Evolutionary conservation across 129 eudicot species (phyloP), one percentile per base, ranked within the genome.

Genomic region (Saposhnikovia divaricata): DNA sequence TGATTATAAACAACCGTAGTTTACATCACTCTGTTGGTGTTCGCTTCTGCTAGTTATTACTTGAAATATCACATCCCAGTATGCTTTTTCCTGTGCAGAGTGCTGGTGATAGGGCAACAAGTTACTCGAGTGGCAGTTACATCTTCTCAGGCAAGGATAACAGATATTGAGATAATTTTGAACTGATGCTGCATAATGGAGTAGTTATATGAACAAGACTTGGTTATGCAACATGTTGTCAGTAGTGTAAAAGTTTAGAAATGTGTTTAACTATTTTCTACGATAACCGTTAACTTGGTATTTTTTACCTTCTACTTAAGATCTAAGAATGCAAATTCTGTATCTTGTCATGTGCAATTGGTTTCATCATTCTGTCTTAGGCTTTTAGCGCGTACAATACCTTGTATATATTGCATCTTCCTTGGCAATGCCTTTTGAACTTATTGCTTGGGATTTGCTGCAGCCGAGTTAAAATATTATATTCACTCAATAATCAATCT

Each of bases 111-210:
- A 80, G 84, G 69, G 91, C 83, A 61, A 80, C 82, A 16, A 77
- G 28, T 53, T 63, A 83, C 31, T 69, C 83, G 51, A 82, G 79
- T 59, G 85, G 82, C 59, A 83, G 78, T 75, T 77, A 72, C 83
- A 38, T 85, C 14, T 87, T 82, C 74, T 66, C 88, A 18, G 96
- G 89, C 37, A 90, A 80, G 23, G 89, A 85, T 79, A 85, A 88
- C 77, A 83, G 83, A 78, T 90, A 92, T 78, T 88, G 82, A 89
- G 77, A 55, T 27, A 44, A 44, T 28, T 57, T 19, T 37, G 43
- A 48, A 40, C 21, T 15, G 77, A 27, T 46, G 77, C 59, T 38
- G 11, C 76, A 40, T 72, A 34, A 1, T 39, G 6, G 72, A 21
- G 70, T 51, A 57, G 50, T 68, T 14, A 63, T 79, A 13, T 18